These are phyloP conservation scores for Fagus crenata DNA, from an alignment of 306 rosid genomes.

Conservation along the genomic window DNA sequence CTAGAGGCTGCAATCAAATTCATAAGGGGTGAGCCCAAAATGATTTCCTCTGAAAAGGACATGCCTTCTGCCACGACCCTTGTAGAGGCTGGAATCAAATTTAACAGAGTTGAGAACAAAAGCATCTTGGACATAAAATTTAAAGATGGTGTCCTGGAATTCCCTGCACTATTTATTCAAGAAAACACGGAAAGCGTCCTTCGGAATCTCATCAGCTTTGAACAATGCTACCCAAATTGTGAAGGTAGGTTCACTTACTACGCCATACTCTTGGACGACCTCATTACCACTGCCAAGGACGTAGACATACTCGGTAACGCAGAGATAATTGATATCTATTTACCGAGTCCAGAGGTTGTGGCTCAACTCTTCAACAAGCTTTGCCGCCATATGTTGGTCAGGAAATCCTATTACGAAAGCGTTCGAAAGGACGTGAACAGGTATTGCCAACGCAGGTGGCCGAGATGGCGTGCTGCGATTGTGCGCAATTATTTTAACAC, in stretches of 20 bases:
- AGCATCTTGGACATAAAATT: slow-evolving; percentile 15
- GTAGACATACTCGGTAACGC: background rate
- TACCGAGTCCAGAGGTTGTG: slow-evolving; percentile 17
- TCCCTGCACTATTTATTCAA: no score
- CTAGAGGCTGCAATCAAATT: no score
- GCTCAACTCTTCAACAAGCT: slow-evolving; percentile 8
- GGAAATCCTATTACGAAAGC: background rate
- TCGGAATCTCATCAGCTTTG: background rate
- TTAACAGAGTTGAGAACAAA: background rate
- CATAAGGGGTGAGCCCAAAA: no score
- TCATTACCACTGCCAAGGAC: background rate
- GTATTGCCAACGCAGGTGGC: no score
- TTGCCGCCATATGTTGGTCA: background rate
- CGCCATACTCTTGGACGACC: slow-evolving; percentile 23
- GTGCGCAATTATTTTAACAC: no score
- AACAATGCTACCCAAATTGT: no score
- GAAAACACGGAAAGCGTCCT: slow-evolving; percentile 6
- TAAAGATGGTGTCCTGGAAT: background rate
- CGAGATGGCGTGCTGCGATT: no score
- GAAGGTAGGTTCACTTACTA: slow-evolving; percentile 19
- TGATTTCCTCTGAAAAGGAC: no score
- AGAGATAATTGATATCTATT: background rate
- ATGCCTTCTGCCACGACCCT: slow-evolving; percentile 3
- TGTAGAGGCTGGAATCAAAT: slow-evolving; percentile 7
- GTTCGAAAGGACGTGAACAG: background rate